Evolutionary conservation across 2,329 filamentous ascomycete genomes (phyloP), one percentile per base, ranked within the genome.

Genomic region (Colletotrichum lindemuthianum): DNA sequence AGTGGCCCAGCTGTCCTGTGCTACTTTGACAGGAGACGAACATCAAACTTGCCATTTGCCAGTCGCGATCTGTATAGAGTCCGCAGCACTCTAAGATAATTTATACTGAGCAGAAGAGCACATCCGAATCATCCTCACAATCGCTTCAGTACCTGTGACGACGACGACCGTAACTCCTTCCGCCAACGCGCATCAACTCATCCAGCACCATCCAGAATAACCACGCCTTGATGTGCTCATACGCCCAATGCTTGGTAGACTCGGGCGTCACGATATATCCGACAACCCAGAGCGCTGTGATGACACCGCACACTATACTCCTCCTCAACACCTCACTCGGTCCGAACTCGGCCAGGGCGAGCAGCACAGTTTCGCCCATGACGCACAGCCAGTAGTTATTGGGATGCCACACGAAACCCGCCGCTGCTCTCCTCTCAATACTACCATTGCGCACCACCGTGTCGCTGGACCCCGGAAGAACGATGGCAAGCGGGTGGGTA

Each of bases 331-430:
- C 43, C 59, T 70, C 69, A 45, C 34, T 65, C 5, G 63, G 60
- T 4, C 69, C 69, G 13, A 68, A 70, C 59, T 70, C 69, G 48
- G 69, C 69, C 37, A 67, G 49, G n/a, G 11, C 36, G 9, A 70
- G 57, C n/a, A 70, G 63, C 52, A 65, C 34, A 8, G 66, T 55
- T 66, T 70, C 69, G 53, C 67, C 69, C 13, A 59, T 13, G 10
- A 60, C 68, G 48, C 53, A 69, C 5, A 66, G 60, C 69, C 69
- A 70, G 61, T 70, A 70, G 37, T 67, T 60, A 45, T 43, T 56
- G 7, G 69, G 64, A 11, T 66, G 66, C 69, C 69, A 70, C 10
- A 70, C 60, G 24, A 68, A 70, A 6, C 48, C 58, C 10, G 39
- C 2, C 9, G 11, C 6, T 3, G 45, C 34, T 2, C 15, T 60